phyloP scores from a whole-genome alignment of 164 flowering plant genomes.

The Vitis rupestris region DNA sequence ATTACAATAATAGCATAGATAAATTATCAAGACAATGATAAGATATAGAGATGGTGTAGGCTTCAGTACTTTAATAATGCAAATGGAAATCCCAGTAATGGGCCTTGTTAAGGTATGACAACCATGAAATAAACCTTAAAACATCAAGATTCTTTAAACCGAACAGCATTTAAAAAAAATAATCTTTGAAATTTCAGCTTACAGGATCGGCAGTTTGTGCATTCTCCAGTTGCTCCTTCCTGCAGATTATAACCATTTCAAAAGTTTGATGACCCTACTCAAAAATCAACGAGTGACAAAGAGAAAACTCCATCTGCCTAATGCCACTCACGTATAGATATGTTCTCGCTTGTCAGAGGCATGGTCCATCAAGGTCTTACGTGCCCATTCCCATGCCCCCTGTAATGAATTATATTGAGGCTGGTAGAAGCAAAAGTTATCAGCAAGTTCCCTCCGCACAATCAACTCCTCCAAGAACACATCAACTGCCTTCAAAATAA shows the following conservation, averaged over 20 bases:
- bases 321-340: constrained; percentile 66
- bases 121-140: not conserved
- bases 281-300: not conserved
- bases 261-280: not conserved
- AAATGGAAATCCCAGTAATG: not conserved
- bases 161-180: not conserved
- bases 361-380: constrained; percentile 78
- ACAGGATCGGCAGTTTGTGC: constrained; percentile 93
- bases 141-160: too few relatives aligned
- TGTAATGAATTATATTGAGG: constrained; percentile 77
- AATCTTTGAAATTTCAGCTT: constrained; percentile 25
- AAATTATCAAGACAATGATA: too few relatives aligned
- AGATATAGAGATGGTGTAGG: too few relatives aligned
- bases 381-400: constrained; percentile 99
- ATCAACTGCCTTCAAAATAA: constrained; percentile 71
- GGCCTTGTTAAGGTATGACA: not conserved
- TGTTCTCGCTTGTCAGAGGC: constrained; percentile 86
- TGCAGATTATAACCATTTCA: constrained; percentile 30
- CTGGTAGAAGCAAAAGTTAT: constrained; percentile 91
- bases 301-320: not conserved
- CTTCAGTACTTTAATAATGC: too few relatives aligned
- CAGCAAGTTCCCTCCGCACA: constrained; percentile 91
- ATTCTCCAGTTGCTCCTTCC: constrained; percentile 89
- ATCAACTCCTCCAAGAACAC: constrained; percentile 89
- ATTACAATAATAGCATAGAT: too few relatives aligned